Base-by-base conservation (phyloP, 2,329 filamentous ascomycete genomes). In the Talaromyces albobiverticillius region DNA sequence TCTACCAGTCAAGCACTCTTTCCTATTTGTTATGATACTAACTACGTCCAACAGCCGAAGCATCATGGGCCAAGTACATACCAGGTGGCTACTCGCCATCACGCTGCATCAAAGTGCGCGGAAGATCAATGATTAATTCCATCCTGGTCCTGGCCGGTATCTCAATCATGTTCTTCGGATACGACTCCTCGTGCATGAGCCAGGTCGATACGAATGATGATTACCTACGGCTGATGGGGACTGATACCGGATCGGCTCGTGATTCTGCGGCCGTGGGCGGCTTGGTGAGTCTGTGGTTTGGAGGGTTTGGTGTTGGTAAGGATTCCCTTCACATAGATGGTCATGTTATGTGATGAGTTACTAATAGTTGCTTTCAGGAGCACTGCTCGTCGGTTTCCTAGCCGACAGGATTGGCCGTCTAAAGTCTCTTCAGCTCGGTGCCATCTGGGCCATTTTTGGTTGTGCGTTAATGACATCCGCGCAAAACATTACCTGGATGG, bases 241-340 rank as follows among this genome's bases (percentile, higher is more conserved):
- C 56, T 29, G 51, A 48, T 25, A 20, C 52, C 42, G 62, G 62
- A 11, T 59, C 61, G 14, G 49, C 51, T 36, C 46, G 61, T 34
- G 62, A 65, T 50, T 59, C 64, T 11, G 64, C 64, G 4, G 60
- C 57, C 3, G 51, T 64, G 14, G 62, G 63, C 16, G 62, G 63
- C 1, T 53, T 66, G 23, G 63, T 66, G 16, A 63, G 61, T 58
- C 49, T 66, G 14, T 66, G 63, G 61, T 66, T 64, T 56, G 61
- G 57, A 29, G 62, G 63, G 13, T 65, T 66, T 52, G 60, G 54
- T 7, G 56, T 60, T 40, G 59, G 59, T 56, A 53, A 26, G 45
- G 14, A 32, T 25, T 18, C 16, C 14, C 16, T 3, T 16, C 32
- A 38, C 23, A 47, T 16, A n/a, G 6, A 4, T 20, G 6, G 5